Conservation (phyloP, 2,329 filamentous ascomycete genomes). For the Stagonosporopsis rhizophila region DNA sequence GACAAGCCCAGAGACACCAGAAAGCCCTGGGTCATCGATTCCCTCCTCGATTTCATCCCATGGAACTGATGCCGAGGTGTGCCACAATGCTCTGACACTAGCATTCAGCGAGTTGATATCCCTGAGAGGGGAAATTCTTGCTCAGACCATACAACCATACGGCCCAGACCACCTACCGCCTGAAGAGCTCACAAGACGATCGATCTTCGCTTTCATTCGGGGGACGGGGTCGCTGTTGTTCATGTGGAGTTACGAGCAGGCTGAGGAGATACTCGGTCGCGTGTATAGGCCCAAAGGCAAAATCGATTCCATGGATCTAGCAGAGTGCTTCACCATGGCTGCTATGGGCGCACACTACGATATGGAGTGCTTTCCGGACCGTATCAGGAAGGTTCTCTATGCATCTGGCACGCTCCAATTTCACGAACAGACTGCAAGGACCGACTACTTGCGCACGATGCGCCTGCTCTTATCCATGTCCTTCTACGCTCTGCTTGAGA, state of each 20-base stretch:
- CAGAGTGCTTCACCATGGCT: constrained; percentile 46
- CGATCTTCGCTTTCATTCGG: constrained; percentile 45
- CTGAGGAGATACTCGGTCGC: constrained; percentile 44
- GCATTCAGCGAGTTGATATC: constrained; percentile 46
- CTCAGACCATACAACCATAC: constrained; percentile 32
- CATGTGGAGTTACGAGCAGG: constrained; percentile 44
- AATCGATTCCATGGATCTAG: constrained; percentile 43
- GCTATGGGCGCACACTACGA: constrained; percentile 50
- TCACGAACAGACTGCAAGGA: constrained; percentile 38
- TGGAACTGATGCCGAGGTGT: constrained; percentile 36
- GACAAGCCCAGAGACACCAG: constrained; percentile 40
- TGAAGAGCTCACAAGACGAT: constrained; percentile 37
- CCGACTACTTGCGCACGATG: constrained; percentile 46
- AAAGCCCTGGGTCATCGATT: constrained; percentile 34
- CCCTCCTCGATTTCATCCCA: constrained; percentile 26
- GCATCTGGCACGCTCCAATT: constrained; percentile 46
- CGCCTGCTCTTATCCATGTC: constrained; percentile 45
- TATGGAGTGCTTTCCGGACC: constrained; percentile 44
- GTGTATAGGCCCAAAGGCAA: constrained; percentile 39
- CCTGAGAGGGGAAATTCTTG: constrained; percentile 41
- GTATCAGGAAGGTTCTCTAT: constrained; percentile 40
- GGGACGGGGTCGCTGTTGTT: constrained; percentile 48
- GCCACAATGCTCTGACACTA: constrained; percentile 45
- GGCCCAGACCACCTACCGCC: constrained; percentile 38
- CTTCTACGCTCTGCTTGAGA: constrained; percentile 47